These are phyloP conservation scores for Penicillium desertorum DNA, from an alignment of 495 filamentous ascomycete species.

Conservation along the genomic window DNA sequence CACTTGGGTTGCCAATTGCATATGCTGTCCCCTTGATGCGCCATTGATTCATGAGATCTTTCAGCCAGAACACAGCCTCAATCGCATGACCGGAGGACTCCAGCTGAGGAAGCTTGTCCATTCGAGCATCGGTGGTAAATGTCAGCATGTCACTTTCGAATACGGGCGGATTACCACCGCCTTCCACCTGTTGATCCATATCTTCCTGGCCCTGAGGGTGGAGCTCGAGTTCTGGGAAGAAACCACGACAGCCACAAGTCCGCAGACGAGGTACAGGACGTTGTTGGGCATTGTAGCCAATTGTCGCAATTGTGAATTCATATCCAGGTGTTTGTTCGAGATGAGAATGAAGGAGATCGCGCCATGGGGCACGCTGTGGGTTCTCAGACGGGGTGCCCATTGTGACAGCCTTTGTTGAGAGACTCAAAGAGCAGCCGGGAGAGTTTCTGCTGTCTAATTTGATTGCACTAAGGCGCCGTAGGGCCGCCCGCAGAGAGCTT, in stretches of 20 bases:
- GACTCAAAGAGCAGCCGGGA: not conserved
- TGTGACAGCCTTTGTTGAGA: not conserved
- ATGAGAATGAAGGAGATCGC: slow-evolving; percentile 62
- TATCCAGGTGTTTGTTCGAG: slow-evolving; percentile 57
- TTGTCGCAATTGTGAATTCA: slow-evolving; percentile 70
- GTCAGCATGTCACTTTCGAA: slow-evolving; percentile 75
- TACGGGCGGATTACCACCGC: slow-evolving; percentile 57
- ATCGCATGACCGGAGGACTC: slow-evolving; percentile 56
- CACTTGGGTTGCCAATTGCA: slow-evolving; percentile 63
- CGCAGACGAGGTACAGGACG: slow-evolving; percentile 57
- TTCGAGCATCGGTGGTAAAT: slow-evolving; percentile 85
- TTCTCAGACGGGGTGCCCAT: slow-evolving; percentile 4
- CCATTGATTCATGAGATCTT: slow-evolving; percentile 75
- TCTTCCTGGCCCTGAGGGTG: slow-evolving; percentile 57
- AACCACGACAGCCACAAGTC: slow-evolving; percentile 75
- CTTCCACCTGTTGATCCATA: slow-evolving; percentile 56
- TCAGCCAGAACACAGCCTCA: slow-evolving; percentile 84
- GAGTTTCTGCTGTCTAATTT: not conserved
- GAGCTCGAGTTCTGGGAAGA: slow-evolving; percentile 63
- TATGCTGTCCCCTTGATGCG: slow-evolving; percentile 74
- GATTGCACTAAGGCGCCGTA: slow-evolving; percentile 1
- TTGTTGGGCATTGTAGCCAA: slow-evolving; percentile 45
- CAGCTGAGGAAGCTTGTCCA: slow-evolving; percentile 76
- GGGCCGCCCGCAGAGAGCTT: slow-evolving; percentile 1
- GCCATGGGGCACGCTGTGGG: slow-evolving; percentile 61